phyloP scores from a whole-genome alignment of 2,329 filamentous ascomycete species.

The Eutypella sp. region DNA sequence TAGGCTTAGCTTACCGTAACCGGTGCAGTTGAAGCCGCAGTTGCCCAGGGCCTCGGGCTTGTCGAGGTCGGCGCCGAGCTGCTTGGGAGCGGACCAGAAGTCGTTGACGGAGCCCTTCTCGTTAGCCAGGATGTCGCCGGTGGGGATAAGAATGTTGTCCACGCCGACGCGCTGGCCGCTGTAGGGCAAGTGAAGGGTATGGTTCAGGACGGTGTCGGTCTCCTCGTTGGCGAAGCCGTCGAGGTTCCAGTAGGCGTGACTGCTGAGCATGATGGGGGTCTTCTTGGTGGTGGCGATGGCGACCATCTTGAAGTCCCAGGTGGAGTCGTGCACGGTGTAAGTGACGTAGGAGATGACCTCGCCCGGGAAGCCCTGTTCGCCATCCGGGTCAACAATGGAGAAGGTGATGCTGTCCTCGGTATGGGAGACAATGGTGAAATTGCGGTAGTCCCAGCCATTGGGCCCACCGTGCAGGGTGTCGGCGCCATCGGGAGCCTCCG shows the following conservation, averaged over 20 bases:
- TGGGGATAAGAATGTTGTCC: constrained; percentile 70
- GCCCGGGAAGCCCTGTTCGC: constrained; percentile 72
- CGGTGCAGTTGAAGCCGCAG: constrained; percentile 77
- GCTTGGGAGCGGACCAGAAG: constrained; percentile 78
- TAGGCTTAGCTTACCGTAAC: constrained; percentile 61
- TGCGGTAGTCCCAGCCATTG: constrained; percentile 71
- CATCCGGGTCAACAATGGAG: constrained; percentile 66
- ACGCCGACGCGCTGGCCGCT: constrained; percentile 63
- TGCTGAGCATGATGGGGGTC: constrained; percentile 78
- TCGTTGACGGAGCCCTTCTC: constrained; percentile 65
- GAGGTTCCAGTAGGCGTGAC: constrained; percentile 76
- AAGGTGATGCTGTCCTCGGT: constrained; percentile 67
- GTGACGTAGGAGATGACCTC: constrained; percentile 71
- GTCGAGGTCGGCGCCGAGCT: constrained; percentile 65
- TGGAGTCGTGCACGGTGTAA: constrained; percentile 61
- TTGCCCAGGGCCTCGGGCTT: constrained; percentile 61
- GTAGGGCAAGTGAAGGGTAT: constrained; percentile 69
- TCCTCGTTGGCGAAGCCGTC: constrained; percentile 73
- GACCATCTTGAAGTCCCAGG: constrained; percentile 70
- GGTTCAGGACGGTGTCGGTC: constrained; percentile 60
- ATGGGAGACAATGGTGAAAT: constrained; percentile 71
- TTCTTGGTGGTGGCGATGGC: constrained; percentile 67
- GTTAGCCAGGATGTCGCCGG: constrained; percentile 70
- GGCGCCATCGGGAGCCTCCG: constrained; percentile 44
- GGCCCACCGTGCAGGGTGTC: constrained; percentile 66